Evolutionary conservation across 1,139 yeast genomes (phyloP).

Genomic region (Lodderomyces metapsilosis): DNA sequence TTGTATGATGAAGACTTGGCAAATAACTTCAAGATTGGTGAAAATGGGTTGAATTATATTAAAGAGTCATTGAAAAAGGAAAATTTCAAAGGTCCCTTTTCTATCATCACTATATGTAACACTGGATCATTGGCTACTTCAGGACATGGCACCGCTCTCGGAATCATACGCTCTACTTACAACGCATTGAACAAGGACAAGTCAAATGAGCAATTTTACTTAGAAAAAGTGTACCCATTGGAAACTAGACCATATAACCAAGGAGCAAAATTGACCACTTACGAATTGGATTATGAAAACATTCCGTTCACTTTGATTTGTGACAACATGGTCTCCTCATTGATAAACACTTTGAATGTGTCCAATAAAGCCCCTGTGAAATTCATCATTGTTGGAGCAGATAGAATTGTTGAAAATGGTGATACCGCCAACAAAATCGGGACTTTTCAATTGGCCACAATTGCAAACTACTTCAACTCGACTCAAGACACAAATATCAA

Average conservation of each 20-base stretch:
- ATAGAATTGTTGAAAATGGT: conserved; percentile 86
- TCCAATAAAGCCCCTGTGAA: conserved; percentile 56
- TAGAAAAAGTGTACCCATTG: conserved; percentile 76
- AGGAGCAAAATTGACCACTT: conserved; percentile 91
- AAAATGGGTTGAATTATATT: conserved; percentile 75
- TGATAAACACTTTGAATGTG: conserved; percentile 44
- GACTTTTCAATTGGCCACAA: conserved; percentile 83
- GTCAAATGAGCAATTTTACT: conserved; percentile 37
- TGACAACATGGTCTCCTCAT: conserved; percentile 87
- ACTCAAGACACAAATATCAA: conserved; percentile 54
- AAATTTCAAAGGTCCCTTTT: conserved; percentile 61
- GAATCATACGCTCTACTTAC: conserved; percentile 77
- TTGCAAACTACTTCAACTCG: conserved; percentile 44
- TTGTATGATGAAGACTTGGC: conserved; percentile 74
- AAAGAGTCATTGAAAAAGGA: conserved; percentile 44
- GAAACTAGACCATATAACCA: conserved; percentile 97
- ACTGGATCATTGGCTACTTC: conserved; percentile 94
- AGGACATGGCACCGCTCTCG: conserved; percentile 96
- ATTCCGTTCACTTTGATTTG: conserved; percentile 89
- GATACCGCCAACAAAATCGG: conserved; percentile 97
- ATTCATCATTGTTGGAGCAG: conserved; percentile 97
- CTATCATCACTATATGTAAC: conserved; percentile 83
- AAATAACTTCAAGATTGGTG: conserved; percentile 77
- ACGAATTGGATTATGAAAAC: conserved; percentile 78
- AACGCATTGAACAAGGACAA: conserved; percentile 29